These are phyloP conservation scores for Pachysolen tannophilus DNA, from an alignment of 805 yeast species.

Conservation along the genomic window DNA sequence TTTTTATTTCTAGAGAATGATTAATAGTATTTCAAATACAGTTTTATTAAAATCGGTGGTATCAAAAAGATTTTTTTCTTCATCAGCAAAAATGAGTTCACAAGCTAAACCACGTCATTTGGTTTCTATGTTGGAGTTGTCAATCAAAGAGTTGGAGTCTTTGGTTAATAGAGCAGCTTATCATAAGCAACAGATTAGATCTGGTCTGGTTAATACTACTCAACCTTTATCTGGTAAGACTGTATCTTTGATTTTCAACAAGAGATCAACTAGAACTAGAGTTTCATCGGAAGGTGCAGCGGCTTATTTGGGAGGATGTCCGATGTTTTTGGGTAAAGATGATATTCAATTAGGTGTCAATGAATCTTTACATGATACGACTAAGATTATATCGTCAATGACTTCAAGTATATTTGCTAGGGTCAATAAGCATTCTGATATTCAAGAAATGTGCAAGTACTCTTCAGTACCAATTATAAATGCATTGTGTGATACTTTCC, in stretches of 20 bases:
- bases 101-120: conserved; percentile 51
- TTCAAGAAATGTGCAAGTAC: conserved; percentile 65
- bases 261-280: conserved; percentile 93
- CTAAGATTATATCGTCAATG: conserved; percentile 90
- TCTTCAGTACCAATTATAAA: conserved; percentile 89
- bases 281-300: conserved; percentile 93
- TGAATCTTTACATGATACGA: conserved; percentile 83
- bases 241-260: conserved; percentile 76
- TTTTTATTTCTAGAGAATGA: too few relatives aligned
- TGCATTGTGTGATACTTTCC: conserved; percentile 86
- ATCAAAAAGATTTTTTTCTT: conserved; percentile 26
- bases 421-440: conserved; percentile 79
- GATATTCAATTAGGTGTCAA: conserved; percentile 96
- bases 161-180: conserved; percentile 67
- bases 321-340: conserved; percentile 93
- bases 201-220: conserved; percentile 35
- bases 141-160: conserved; percentile 60
- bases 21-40: too few relatives aligned
- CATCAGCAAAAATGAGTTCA: conserved; percentile 5
- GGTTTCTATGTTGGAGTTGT: conserved; percentile 71
- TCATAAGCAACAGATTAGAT: conserved; percentile 56
- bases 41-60: too few relatives aligned
- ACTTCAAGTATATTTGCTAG: conserved; percentile 96
- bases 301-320: conserved; percentile 86
- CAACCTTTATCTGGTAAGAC: conserved; percentile 69